Conservation (phyloP, 192 early-diverging fungal species). For the Dimargaris verticillata region DNA sequence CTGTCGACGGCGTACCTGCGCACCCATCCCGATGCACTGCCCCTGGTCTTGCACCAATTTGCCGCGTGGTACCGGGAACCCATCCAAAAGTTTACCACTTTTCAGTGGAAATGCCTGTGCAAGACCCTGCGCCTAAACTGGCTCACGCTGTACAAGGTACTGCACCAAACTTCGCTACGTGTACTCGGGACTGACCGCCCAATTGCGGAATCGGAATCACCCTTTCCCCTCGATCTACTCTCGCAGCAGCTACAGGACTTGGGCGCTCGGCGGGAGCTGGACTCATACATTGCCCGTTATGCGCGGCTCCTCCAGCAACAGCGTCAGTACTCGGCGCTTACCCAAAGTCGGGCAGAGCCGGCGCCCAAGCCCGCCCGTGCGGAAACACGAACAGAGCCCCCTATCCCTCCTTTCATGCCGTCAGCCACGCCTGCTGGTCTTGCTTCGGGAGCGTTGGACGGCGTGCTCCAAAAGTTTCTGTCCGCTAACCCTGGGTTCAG, state of each 20-base stretch:
- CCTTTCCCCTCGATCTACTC: conserved; percentile 1
- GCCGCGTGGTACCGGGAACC: conserved; percentile 4
- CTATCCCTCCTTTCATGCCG: background rate
- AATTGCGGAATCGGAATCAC: conserved; percentile 1
- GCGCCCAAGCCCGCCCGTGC: background rate
- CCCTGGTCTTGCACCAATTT: background rate
- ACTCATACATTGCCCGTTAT: conserved; percentile 1
- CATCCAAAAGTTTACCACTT: background rate
- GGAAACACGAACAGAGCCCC: background rate
- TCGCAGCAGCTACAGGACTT: background rate
- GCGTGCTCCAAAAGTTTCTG: background rate
- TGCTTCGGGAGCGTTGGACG: background rate
- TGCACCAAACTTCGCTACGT: background rate
- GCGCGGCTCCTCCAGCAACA: conserved; percentile 5
- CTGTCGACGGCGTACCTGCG: background rate
- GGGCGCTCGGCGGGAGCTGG: background rate
- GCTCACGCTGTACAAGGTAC: conserved; percentile 11
- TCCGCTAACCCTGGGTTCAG: background rate
- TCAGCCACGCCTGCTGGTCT: background rate
- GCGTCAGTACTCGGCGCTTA: background rate
- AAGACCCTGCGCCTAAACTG: background rate
- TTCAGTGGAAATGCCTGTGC: conserved; percentile 5
- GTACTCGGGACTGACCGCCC: background rate
- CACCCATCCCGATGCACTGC: background rate
- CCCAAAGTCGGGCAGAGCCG: background rate